Evolutionary conservation across 495 filamentous ascomycete species (phyloP).

Genomic region (Staphylotrichum longicolle): DNA sequence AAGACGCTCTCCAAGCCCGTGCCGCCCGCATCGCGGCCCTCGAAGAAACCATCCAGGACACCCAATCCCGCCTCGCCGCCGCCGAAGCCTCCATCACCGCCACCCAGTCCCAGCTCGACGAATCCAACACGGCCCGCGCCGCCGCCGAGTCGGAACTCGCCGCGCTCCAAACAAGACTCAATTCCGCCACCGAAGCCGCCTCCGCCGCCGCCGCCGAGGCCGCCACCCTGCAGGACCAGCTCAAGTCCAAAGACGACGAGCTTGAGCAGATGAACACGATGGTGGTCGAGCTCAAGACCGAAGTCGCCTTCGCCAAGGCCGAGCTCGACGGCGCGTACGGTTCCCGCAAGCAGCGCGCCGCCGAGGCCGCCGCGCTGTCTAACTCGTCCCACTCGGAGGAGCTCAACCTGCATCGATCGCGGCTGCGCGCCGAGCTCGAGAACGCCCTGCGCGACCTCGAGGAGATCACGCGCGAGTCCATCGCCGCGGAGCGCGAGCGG

Average conservation of each 20-base stretch:
- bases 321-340: constrained; percentile 95
- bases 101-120: constrained; percentile 22
- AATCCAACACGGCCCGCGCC: constrained; percentile 20
- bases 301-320: constrained; percentile 85
- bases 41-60: constrained; percentile 42
- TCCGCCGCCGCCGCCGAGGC: constrained; percentile 32
- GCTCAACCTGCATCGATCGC: constrained; percentile 58
- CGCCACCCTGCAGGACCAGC: constrained; percentile 36
- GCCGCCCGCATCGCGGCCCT: constrained; percentile 49
- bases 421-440: constrained; percentile 74
- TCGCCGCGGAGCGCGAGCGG: constrained; percentile 83
- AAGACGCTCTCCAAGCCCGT: constrained; percentile 52
- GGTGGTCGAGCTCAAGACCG: constrained; percentile 82
- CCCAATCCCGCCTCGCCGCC: constrained; percentile 41
- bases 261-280: constrained; percentile 74
- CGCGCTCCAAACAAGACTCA: constrained; percentile 25
- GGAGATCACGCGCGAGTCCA: constrained; percentile 76
- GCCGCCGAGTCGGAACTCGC: constrained; percentile 32
- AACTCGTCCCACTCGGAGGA: constrained; percentile 64
- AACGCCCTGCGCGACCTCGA: constrained; percentile 85
- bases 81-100: constrained; percentile 23
- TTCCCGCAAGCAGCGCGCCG: constrained; percentile 69
- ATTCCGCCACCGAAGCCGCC: constrained; percentile 10
- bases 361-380: constrained; percentile 66
- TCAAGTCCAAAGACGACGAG: constrained; percentile 59